These are phyloP conservation scores for Astrocystis sublimbata DNA, from an alignment of 495 filamentous ascomycete genomes.

Conservation along the genomic window DNA sequence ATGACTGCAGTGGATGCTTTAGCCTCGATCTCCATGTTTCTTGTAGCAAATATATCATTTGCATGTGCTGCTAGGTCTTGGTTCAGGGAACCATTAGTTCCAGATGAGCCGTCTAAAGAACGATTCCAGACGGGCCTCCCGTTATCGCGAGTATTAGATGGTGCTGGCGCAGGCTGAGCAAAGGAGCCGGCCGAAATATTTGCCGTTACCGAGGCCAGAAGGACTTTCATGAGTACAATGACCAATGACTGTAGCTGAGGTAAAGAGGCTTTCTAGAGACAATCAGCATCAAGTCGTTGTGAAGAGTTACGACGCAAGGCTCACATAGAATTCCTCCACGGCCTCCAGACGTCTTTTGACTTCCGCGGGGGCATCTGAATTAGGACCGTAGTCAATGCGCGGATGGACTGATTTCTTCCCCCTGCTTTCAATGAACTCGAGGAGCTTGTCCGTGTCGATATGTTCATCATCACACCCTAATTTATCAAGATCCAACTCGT, in stretches of 20 bases:
- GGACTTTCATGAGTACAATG: conserved; percentile 85
- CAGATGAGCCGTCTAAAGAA: conserved; percentile 33
- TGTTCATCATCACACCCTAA: conserved; percentile 49
- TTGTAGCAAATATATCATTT: conserved; percentile 69
- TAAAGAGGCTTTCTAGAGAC: conserved; percentile 65
- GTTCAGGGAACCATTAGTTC: conserved; percentile 32
- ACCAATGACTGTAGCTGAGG: conserved; percentile 91
- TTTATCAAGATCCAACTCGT: conserved; percentile 51
- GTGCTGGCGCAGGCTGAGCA: conserved; percentile 33
- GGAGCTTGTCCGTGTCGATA: conserved; percentile 33
- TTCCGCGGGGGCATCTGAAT: conserved; percentile 46
- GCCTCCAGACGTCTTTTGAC: conserved; percentile 67
- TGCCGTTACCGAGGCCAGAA: conserved; percentile 77
- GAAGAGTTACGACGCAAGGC: conserved; percentile 32
- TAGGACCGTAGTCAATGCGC: conserved; percentile 57
- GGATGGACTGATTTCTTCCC: conserved; percentile 30
- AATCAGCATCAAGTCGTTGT: conserved; percentile 15
- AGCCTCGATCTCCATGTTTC: conserved; percentile 79
- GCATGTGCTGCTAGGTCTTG: conserved; percentile 42
- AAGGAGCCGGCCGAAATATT: conserved; percentile 43
- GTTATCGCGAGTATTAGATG: conserved; percentile 35
- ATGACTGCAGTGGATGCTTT: conserved; percentile 89
- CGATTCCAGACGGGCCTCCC: conserved; percentile 34
- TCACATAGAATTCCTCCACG: conserved; percentile 83
- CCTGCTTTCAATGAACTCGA: conserved; percentile 36